These are phyloP conservation scores for Alternaria solani DNA, from an alignment of 2,329 filamentous ascomycete genomes.

Conservation along the genomic window DNA sequence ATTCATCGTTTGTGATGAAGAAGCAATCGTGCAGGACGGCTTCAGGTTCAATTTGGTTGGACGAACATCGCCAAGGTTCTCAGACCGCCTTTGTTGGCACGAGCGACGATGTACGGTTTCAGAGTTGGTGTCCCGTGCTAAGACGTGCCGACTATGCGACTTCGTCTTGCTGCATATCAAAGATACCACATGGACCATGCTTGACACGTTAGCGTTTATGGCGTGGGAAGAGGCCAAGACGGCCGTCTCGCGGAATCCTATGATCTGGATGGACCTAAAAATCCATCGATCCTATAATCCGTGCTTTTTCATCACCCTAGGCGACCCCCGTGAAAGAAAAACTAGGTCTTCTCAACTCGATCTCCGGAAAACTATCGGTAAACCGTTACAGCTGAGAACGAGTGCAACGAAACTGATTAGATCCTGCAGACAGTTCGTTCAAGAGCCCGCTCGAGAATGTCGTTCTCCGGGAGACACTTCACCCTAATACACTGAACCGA, in stretches of 20 bases:
- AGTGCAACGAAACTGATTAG: too few relatives aligned
- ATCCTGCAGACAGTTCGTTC: too few relatives aligned
- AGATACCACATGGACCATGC: too few relatives aligned
- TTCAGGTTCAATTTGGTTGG: background rate
- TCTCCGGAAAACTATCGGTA: too few relatives aligned
- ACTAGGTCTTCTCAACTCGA: too few relatives aligned
- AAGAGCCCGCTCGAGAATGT: rapidly evolving
- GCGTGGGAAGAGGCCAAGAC: background rate
- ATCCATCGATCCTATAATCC: too few relatives aligned
- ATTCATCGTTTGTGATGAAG: background rate
- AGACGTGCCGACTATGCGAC: rapidly evolving
- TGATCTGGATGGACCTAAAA: too few relatives aligned
- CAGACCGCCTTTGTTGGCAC: background rate
- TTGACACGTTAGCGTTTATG: background rate
- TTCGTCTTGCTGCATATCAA: background rate
- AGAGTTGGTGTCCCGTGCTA: background rate
- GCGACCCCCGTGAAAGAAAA: too few relatives aligned
- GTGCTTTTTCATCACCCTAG: too few relatives aligned
- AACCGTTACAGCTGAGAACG: too few relatives aligned
- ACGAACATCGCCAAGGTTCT: background rate
- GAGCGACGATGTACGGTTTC: background rate
- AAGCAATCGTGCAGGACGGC: background rate
- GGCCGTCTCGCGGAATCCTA: background rate
- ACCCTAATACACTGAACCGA: too few relatives aligned
- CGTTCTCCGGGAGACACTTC: too few relatives aligned